phyloP scores from a whole-genome alignment of 1,284 basidiomycete species.

The Megacollybia platyphylla region DNA sequence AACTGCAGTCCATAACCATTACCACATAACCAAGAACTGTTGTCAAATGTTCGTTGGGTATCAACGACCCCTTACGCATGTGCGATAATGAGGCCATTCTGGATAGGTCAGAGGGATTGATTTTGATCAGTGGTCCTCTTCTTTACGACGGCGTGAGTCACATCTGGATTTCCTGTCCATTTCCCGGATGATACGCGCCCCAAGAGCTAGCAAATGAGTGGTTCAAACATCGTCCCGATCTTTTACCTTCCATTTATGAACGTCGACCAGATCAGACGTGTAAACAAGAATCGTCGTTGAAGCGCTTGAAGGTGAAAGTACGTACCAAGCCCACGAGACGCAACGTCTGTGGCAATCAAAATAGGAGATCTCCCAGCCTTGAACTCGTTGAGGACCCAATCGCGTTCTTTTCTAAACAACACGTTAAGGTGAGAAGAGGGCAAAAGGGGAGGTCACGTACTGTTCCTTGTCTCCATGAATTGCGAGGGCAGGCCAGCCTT shows the following conservation, averaged over 20 bases:
- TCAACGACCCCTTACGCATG: constrained; percentile 14
- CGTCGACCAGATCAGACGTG: constrained; percentile 2
- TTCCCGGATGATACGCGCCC: constrained; percentile 32
- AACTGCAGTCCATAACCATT: constrained; percentile 32
- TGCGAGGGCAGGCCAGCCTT: constrained; percentile 97
- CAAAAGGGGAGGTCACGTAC: constrained; percentile 30
- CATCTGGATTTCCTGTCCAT: constrained; percentile 34
- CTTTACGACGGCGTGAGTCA: constrained; percentile 29
- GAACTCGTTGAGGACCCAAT: constrained; percentile 98
- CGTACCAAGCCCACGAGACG: constrained; percentile 99
- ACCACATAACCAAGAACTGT: constrained; percentile 14
- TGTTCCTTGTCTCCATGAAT: constrained; percentile 99
- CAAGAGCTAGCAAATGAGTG: constrained; percentile 10
- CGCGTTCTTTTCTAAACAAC: constrained; percentile 79
- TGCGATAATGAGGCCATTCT: constrained; percentile 14
- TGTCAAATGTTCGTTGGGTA: constrained; percentile 25
- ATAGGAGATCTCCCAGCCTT: constrained; percentile 96
- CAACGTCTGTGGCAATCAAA: constrained; percentile 95
- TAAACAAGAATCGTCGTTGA: constrained; percentile 14
- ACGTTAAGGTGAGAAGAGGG: constrained; percentile 9
- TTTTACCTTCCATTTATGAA: not conserved
- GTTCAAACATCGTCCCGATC: constrained; percentile 1
- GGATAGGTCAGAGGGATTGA: constrained; percentile 27
- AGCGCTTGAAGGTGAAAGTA: constrained; percentile 34
- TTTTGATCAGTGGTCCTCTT: constrained; percentile 20